These are phyloP conservation scores for Polyplosphaeria fusca DNA, from an alignment of 495 filamentous ascomycete species.

Conservation along the genomic window DNA sequence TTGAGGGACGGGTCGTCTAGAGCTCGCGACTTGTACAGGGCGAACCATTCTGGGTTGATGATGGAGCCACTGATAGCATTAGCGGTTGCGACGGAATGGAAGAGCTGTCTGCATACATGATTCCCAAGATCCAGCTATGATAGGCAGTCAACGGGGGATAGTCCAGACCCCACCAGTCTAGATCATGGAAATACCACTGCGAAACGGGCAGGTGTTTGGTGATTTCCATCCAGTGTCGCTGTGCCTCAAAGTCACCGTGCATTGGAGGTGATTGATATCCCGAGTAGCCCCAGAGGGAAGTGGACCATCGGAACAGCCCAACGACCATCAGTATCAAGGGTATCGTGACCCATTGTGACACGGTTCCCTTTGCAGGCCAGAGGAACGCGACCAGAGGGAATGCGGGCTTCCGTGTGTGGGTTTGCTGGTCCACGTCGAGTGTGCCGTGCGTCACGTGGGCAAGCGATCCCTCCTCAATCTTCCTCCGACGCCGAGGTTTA, in stretches of 20 bases:
- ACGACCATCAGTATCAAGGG: slow-evolving; percentile 83
- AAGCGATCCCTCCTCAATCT: slow-evolving; percentile 44
- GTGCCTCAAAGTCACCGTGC: slow-evolving; percentile 96
- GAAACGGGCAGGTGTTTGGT: slow-evolving; percentile 83
- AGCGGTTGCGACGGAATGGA: slow-evolving; percentile 14
- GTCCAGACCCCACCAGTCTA: slow-evolving; percentile 96
- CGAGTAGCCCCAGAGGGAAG: slow-evolving; percentile 90
- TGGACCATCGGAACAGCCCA: slow-evolving; percentile 90
- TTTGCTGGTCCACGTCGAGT: slow-evolving; percentile 46
- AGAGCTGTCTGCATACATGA: slow-evolving; percentile 57
- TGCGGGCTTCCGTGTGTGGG: slow-evolving; percentile 50
- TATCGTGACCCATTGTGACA: slow-evolving; percentile 90
- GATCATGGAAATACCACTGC: slow-evolving; percentile 95
- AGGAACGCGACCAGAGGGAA: slow-evolving; percentile 90
- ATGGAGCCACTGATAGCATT: slow-evolving; percentile 56
- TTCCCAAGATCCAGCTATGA: slow-evolving; percentile 90
- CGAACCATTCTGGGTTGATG: slow-evolving; percentile 84
- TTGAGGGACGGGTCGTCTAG: slow-evolving; percentile 76
- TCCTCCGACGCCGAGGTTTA: slow-evolving; percentile 61
- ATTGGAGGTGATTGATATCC: slow-evolving; percentile 81
- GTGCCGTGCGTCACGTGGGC: slow-evolving; percentile 52
- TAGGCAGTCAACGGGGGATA: slow-evolving; percentile 97
- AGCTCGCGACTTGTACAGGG: slow-evolving; percentile 78
- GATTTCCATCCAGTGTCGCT: slow-evolving; percentile 98
- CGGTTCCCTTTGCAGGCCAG: slow-evolving; percentile 78